These are phyloP conservation scores for Aspergillus sp. DNA, from an alignment of 2,329 filamentous ascomycete species.

Conservation along the genomic window DNA sequence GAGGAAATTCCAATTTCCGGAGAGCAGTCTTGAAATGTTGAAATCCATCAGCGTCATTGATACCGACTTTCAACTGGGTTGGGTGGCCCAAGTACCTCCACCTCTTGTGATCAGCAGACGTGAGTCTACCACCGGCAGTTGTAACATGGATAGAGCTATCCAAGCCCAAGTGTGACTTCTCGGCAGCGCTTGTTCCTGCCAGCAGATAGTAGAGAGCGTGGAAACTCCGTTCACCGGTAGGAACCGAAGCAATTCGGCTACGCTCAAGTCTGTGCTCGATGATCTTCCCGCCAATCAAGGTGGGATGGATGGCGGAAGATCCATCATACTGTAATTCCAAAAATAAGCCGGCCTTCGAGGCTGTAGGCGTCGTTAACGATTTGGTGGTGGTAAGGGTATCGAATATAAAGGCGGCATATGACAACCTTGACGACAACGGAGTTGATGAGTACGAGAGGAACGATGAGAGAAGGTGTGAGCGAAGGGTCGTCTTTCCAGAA, in stretches of 20 bases:
- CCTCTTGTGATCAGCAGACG: slow-evolving; percentile 68
- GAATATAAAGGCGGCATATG: slow-evolving; percentile 91
- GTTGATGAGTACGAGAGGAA: slow-evolving; percentile 88
- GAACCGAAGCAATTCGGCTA: slow-evolving; percentile 85
- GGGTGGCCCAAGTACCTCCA: slow-evolving; percentile 97
- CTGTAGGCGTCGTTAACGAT: slow-evolving; percentile 89
- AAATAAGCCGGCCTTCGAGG: slow-evolving; percentile 92
- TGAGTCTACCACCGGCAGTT: slow-evolving; percentile 48
- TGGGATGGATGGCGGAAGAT: slow-evolving; percentile 76
- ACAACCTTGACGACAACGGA: slow-evolving; percentile 88
- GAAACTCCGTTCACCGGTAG: slow-evolving; percentile 94
- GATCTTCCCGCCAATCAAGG: slow-evolving; percentile 89
- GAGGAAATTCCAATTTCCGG: slow-evolving; percentile 88
- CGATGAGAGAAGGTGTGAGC: slow-evolving; percentile 81
- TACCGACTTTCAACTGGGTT: slow-evolving; percentile 93
- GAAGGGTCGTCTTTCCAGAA: slow-evolving; percentile 91
- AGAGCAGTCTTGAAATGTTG: slow-evolving; percentile 96
- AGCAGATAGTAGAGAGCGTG: slow-evolving; percentile 95
- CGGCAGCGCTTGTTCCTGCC: slow-evolving; percentile 83
- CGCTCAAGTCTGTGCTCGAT: slow-evolving; percentile 90
- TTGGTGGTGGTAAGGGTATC: slow-evolving; percentile 97
- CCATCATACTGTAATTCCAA: slow-evolving; percentile 98
- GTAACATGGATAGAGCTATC: slow-evolving; percentile 47
- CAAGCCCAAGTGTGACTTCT: slow-evolving; percentile 80
- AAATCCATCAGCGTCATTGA: slow-evolving; percentile 94